A percentile compares a stretch with the other conserved stretches of the same genome.
These are phyloP conservation scores for Tulasnella sp. DNA, from an alignment of 768 basidiomycete genomes.

Conservation along the genomic window DNA sequence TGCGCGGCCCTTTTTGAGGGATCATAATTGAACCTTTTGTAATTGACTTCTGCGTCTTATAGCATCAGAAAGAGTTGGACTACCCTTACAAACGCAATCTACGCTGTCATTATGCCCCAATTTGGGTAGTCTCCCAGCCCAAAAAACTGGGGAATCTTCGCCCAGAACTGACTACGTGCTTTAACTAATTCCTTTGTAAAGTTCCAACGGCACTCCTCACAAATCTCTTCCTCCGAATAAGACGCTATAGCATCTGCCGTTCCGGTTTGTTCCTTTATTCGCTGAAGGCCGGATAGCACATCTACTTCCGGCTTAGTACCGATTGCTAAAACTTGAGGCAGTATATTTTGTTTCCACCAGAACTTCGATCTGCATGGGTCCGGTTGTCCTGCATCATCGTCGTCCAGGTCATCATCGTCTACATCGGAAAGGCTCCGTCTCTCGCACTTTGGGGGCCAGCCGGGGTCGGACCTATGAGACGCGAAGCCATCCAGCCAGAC, in stretches of 20 bases:
- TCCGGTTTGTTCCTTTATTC: neutral
- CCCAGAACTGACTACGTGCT: neutral
- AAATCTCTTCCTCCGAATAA: neutral
- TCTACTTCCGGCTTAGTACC: neutral
- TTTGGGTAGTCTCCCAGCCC: neutral
- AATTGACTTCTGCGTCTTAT: too few species aligned
- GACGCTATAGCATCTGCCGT: neutral
- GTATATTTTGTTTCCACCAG: neutral
- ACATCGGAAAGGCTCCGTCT: neutral
- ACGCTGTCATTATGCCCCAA: neutral
- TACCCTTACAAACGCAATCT: too few species aligned
- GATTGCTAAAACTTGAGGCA: neutral
- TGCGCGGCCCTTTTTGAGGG: too few species aligned
- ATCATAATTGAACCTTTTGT: too few species aligned
- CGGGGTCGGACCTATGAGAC: neutral
- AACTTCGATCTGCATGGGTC: neutral
- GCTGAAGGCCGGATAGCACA: neutral
- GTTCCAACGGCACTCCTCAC: neutral
- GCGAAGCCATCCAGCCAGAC: neutral
- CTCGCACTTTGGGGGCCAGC: neutral
- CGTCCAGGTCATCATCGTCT: neutral
- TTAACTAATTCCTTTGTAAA: neutral
- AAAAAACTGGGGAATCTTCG: neutral
- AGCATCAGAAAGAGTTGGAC: too few species aligned
- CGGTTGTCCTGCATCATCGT: neutral